Evolutionary conservation across 2,329 filamentous ascomycete genomes (phyloP), one percentile per base, ranked within the genome.

Genomic region (Paraconiothyrium sp.): DNA sequence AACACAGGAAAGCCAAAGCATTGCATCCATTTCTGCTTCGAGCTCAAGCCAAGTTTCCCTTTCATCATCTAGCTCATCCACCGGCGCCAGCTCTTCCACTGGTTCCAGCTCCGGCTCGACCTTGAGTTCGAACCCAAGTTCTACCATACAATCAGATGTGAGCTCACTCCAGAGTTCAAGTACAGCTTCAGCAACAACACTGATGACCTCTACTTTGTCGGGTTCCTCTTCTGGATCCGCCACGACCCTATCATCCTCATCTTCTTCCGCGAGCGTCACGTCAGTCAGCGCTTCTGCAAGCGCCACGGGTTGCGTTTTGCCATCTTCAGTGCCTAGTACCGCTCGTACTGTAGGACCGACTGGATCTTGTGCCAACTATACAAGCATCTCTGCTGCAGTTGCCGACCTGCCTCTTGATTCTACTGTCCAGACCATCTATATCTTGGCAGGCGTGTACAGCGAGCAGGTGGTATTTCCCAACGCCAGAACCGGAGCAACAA

Each of bases 381-480:
- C 44, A 13, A 47, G 46, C 27, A 48, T 48, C 46, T 48, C 46
- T 30, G 22, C 46, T 30, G 46, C 46, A 11, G 27, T 48, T 30
- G 22, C 46, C 10, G 13, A 32, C 6, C 30, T 48, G 27, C 24
- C 46, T 48, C 22, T 48, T 44, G 41, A 44, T 13, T n/a, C 46
- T 27, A 48, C 11, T 27, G 24, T 30, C 3, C 22, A 48, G 22
- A 48, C 20, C 22, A 48, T 48, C 11, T 48, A 48, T 6, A 48
- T 48, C 10, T n/a, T 48, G 16, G 46, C 46, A 22, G 46, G 22
- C 16, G 46, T 30, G 3, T 48, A 48, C 27, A 48, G 27, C 11
- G 46, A 48, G 46, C 46, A 48, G 46, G 24, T 48, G 22, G 22
- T 48, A 24, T 48, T 48, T 48, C 46, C 46, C 22, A 48, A 30